Percentiles rank a stretch among this genome's conserved stretches.
phyloP scores from a whole-genome alignment of 2,329 filamentous ascomycete species.

The Colletotrichum theobromicola region DNA sequence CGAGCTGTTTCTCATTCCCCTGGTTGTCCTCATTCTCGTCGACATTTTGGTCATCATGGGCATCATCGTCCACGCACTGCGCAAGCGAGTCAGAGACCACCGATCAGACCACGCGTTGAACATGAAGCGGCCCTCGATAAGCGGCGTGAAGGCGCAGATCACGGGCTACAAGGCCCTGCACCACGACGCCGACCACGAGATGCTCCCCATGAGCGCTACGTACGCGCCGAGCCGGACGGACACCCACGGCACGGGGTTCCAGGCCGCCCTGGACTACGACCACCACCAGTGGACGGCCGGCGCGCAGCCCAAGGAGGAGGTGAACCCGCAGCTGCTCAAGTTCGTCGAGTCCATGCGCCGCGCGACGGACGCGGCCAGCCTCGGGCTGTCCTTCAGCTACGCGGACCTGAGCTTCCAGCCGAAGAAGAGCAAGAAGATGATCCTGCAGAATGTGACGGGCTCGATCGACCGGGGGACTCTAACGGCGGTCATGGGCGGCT shows the following conservation, averaged over 20 bases:
- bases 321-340: constrained; percentile 45
- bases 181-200: constrained; percentile 38
- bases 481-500: constrained; percentile 65
- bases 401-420: constrained; percentile 54
- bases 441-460: constrained; percentile 59
- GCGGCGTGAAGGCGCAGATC: constrained; percentile 31
- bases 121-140: constrained; percentile 22
- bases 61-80: constrained; percentile 38
- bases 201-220: constrained; percentile 35
- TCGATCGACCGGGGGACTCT: constrained; percentile 58
- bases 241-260: constrained; percentile 31
- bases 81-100: constrained; percentile 31
- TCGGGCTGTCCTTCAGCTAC: constrained; percentile 60
- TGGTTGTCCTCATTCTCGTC: constrained; percentile 45
- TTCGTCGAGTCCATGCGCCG: constrained; percentile 60
- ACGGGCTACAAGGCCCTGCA: constrained; percentile 39
- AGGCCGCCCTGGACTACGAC: constrained; percentile 39
- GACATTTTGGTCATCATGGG: constrained; percentile 46
- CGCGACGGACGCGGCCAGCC: constrained; percentile 53
- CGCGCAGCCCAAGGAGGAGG: constrained; percentile 28
- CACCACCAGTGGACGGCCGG: constrained; percentile 24
- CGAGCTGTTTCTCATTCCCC: constrained; percentile 48
- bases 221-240: constrained; percentile 29
- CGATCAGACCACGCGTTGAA: neutral
- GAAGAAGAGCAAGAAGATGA: constrained; percentile 45